Evolutionary conservation across 2,329 filamentous ascomycete genomes (phyloP).

Genomic region (Ampelomyces quisqualis): DNA sequence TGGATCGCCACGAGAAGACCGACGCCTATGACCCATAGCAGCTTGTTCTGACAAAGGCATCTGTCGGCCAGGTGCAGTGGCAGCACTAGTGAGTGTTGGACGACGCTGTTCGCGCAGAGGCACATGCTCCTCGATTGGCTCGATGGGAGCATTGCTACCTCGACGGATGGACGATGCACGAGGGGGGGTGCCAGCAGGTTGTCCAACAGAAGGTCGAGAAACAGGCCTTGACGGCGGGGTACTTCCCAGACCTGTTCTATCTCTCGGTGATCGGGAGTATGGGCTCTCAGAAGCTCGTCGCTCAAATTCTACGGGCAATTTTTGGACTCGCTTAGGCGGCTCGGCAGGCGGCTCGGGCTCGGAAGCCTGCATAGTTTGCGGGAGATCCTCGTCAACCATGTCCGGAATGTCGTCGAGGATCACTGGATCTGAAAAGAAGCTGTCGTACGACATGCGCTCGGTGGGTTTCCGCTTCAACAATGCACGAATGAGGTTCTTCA

Average conservation of each 20-base stretch:
- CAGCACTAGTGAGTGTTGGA: slow-evolving; percentile 47
- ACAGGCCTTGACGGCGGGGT: slow-evolving; percentile 39
- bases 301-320: slow-evolving; percentile 31
- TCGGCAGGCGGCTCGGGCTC: slow-evolving; percentile 30
- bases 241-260: slow-evolving; percentile 27
- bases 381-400: slow-evolving; percentile 73
- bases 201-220: slow-evolving; percentile 34
- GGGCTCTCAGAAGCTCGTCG: slow-evolving; percentile 29
- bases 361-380: slow-evolving; percentile 29
- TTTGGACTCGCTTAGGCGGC: slow-evolving; percentile 30
- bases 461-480: slow-evolving; percentile 83
- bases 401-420: slow-evolving; percentile 76
- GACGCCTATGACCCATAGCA: slow-evolving; percentile 59
- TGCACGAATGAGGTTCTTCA: slow-evolving; percentile 77
- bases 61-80: slow-evolving; percentile 49
- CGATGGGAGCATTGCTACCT: slow-evolving; percentile 36
- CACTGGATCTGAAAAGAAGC: slow-evolving; percentile 76
- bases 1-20: slow-evolving; percentile 55
- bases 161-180: slow-evolving; percentile 28
- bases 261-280: slow-evolving; percentile 38
- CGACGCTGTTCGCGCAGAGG: slow-evolving; percentile 45
- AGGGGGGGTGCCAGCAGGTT: slow-evolving; percentile 29
- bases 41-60: slow-evolving; percentile 40
- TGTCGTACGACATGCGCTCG: slow-evolving; percentile 80
- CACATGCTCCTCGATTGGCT: slow-evolving; percentile 39